Base-by-base conservation (phyloP, 331 rosid species). In the Pyrus hybrid region DNA sequence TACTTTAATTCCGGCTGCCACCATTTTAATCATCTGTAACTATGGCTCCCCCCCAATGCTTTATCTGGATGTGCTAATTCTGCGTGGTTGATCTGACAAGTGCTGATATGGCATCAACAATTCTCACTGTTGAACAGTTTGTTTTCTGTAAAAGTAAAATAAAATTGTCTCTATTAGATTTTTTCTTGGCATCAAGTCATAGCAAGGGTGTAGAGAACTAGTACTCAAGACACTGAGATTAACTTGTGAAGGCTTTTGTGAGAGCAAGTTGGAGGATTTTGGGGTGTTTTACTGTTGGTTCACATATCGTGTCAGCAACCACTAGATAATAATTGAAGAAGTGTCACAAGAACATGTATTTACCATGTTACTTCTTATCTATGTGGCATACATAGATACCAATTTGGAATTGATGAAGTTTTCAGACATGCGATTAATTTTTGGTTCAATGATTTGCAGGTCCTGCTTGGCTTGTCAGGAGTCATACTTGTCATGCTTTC, bases 401-500 rank as follows among this genome's bases (percentile, higher is more conserved):
- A 29, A 64, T 47, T 66, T 66, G 1, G 56, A 57, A 10, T 70
- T 71, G 45, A 51, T 37, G 67, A 49, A 70, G 60, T 45, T 84
- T 67, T 76, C 68, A n/a, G 70, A 63, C 62, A 54, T 57, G 45
- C 29, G 54, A 45, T 78, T 76, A 53, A 45, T 79, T 32, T 76
- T 82, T 76, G 65, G 53, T 71, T 67, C 72, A 30, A 54, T 77
- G 76, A 68, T 61, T 78, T 72, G 35, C 83, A 93, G 98, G 97
- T 86, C 79, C 75, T 90, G 83, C 98, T 94, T 69, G 98, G 98
- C 71, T 93, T 94, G 76, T 91, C 90, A 32, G 98, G 97, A 62
- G 90, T 94, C 82, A 72, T 91, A 67, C 95, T 94, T 78, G 98
- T 94, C 49, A 69, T 94, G 92, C 90, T 94, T 75, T 94, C 98